A percentile compares a stretch with the other conserved stretches of the same genome.
Evolutionary conservation across 305 asterid species (phyloP).

Genomic region (Ilex paraguariensis): DNA sequence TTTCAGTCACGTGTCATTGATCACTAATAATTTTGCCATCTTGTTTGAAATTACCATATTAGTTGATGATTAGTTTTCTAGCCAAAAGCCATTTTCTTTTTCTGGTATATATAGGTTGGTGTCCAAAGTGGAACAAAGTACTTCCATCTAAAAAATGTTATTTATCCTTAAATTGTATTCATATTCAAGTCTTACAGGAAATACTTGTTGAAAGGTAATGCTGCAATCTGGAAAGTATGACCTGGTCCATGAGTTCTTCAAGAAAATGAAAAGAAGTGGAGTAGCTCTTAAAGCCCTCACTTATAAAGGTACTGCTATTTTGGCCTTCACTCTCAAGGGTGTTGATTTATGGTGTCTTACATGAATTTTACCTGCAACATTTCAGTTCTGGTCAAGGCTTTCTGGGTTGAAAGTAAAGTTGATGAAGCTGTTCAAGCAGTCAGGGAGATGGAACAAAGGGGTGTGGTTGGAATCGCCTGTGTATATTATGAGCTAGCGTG

Average conservation of each 20-base stretch:
- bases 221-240: slow-evolving; percentile 73
- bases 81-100: too few relatives aligned
- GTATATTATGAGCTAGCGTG: slow-evolving; percentile 94
- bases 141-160: slow-evolving; percentile 4
- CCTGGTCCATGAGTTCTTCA: slow-evolving; percentile 60
- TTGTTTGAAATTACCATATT: too few relatives aligned
- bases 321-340: slow-evolving; percentile 7
- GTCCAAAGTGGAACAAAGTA: slow-evolving; percentile 1
- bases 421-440: slow-evolving; percentile 78
- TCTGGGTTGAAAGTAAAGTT: slow-evolving; percentile 83
- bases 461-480: slow-evolving; percentile 68
- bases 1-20: too few relatives aligned
- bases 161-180: slow-evolving; percentile 23
- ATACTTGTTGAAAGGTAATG: slow-evolving; percentile 70
- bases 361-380: slow-evolving; percentile 16
- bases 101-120: slow-evolving; percentile 3
- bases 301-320: slow-evolving; percentile 62
- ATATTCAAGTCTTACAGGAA: slow-evolving; percentile 22
- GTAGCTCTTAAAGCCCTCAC: slow-evolving; percentile 72
- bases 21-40: too few relatives aligned
- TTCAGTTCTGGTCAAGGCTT: slow-evolving; percentile 82
- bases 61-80: too few relatives aligned
- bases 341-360: slow-evolving; percentile 15
- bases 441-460: slow-evolving; percentile 89
- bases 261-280: slow-evolving; percentile 81